Percentiles rank a stretch among this genome's conserved stretches.
Conservation (phyloP, 257 asterid genomes). For the Nicotiana tabacum region DNA sequence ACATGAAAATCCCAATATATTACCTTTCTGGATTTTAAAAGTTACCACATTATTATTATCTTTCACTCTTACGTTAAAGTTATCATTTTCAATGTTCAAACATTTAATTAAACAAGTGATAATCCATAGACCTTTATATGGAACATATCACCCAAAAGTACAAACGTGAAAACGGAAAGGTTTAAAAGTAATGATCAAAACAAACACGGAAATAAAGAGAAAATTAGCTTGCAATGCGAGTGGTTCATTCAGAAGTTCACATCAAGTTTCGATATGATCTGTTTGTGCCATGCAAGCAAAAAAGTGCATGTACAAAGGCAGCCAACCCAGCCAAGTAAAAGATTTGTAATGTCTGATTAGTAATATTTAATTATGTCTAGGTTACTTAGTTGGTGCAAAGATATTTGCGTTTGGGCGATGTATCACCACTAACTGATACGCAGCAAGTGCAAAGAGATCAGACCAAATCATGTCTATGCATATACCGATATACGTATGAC, state of each 20-base stretch:
- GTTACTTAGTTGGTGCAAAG: neutral
- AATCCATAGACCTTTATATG: too few relatives aligned
- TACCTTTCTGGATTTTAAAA: too few relatives aligned
- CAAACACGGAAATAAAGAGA: neutral
- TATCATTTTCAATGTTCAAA: too few relatives aligned
- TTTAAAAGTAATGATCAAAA: neutral
- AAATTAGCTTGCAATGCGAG: neutral
- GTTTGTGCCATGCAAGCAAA: neutral
- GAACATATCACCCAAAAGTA: too few relatives aligned
- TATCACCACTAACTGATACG: too few relatives aligned
- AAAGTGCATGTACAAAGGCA: neutral
- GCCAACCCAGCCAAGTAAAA: neutral
- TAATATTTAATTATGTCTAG: neutral
- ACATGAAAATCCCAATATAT: too few relatives aligned
- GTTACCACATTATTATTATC: too few relatives aligned
- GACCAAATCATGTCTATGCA: neutral
- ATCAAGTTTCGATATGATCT: neutral
- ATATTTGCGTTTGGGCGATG: neutral
- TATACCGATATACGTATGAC: neutral
- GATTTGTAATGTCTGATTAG: neutral
- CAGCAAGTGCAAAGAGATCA: neutral
- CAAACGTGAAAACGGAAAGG: too few relatives aligned
- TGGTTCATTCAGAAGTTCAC: neutral
- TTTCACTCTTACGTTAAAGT: too few relatives aligned
- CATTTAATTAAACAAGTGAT: too few relatives aligned